Evolutionary conservation across 139 green algal species (phyloP).

Genomic region (Mychonastes homosphaera): DNA sequence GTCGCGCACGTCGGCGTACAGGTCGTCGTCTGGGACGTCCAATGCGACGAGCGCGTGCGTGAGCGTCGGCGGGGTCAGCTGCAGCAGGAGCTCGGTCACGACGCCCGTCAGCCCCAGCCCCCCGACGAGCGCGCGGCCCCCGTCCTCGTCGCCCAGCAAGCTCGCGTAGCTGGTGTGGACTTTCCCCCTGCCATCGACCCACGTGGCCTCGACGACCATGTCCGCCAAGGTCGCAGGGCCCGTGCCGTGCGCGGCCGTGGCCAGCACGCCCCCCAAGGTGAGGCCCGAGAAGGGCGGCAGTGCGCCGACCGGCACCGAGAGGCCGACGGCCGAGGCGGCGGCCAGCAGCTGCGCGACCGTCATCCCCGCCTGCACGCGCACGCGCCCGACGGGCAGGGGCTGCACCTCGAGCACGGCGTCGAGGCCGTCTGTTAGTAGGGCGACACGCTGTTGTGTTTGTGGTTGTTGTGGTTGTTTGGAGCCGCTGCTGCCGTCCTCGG

Average conservation of each 20-base stretch:
- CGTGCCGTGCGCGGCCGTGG: constrained; percentile 9
- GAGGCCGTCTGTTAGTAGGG: no score
- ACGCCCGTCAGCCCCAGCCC: constrained; percentile 10
- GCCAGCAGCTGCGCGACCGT: constrained; percentile 11
- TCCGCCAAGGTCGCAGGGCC: constrained; percentile 4
- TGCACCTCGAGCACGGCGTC: no score
- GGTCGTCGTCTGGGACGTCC: neutral
- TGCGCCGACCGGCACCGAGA: constrained; percentile 12
- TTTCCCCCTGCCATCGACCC: constrained; percentile 10
- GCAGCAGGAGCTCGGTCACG: constrained; percentile 16
- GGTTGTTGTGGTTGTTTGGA: no score
- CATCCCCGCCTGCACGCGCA: constrained; percentile 18
- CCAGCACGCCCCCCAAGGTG: constrained; percentile 9
- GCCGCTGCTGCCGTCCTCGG: no score
- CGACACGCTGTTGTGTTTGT: no score
- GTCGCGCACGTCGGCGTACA: constrained; percentile 3
- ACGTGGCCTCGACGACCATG: constrained; percentile 6
- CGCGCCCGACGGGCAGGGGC: no score
- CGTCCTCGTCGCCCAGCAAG: constrained; percentile 8
- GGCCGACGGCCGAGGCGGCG: neutral
- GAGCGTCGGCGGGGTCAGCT: constrained; percentile 7
- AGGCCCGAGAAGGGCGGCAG: constrained; percentile 8
- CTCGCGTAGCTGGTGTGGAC: neutral
- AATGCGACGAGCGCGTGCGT: neutral
- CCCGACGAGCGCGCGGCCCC: constrained; percentile 6